phyloP scores from a whole-genome alignment of 306 rosid genomes.

The Vicia villosa region DNA sequence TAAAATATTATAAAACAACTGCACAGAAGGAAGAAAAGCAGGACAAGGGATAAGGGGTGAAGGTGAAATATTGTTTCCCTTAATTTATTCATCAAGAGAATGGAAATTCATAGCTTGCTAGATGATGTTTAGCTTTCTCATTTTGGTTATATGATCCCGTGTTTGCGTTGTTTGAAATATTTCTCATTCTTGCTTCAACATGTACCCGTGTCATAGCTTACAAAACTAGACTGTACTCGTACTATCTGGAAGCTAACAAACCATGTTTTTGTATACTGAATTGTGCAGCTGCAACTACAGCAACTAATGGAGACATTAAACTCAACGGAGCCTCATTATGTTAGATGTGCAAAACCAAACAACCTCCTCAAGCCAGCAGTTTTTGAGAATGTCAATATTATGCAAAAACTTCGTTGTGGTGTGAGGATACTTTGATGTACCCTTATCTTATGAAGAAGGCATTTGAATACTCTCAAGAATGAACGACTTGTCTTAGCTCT shows the following conservation, averaged over 20 bases:
- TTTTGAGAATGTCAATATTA: conserved; percentile 89
- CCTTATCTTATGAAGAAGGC: too few relatives aligned
- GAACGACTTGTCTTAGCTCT: too few relatives aligned
- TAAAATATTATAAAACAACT: conserved; percentile 24
- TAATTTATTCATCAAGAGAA: conserved; percentile 23
- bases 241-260: conserved; percentile 41
- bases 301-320: conserved; percentile 85
- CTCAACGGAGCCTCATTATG: conserved; percentile 96
- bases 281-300: conserved; percentile 93
- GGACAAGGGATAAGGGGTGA: conserved; percentile 14
- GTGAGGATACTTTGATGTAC: conserved; percentile 60
- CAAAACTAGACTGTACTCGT: conserved; percentile 31
- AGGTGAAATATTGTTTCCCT: conserved; percentile 27
- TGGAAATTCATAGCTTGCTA: conserved; percentile 9
- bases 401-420: conserved; percentile 99
- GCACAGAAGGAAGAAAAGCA: conserved; percentile 7
- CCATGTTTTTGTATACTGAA: conserved; percentile 37
- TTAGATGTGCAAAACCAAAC: conserved; percentile 99
- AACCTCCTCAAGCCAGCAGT: conserved; percentile 94
- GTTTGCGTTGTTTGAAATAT: conserved; percentile 30
- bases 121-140: conserved; percentile 32
- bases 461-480: too few relatives aligned
- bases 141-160: conserved; percentile 30
- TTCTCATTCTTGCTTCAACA: conserved; percentile 32
- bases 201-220: conserved; percentile 25